A percentile compares a stretch with the other conserved stretches of the same genome.
phyloP scores from a whole-genome alignment of 2,329 filamentous ascomycete genomes.

The Monosporascus sp. region DNA sequence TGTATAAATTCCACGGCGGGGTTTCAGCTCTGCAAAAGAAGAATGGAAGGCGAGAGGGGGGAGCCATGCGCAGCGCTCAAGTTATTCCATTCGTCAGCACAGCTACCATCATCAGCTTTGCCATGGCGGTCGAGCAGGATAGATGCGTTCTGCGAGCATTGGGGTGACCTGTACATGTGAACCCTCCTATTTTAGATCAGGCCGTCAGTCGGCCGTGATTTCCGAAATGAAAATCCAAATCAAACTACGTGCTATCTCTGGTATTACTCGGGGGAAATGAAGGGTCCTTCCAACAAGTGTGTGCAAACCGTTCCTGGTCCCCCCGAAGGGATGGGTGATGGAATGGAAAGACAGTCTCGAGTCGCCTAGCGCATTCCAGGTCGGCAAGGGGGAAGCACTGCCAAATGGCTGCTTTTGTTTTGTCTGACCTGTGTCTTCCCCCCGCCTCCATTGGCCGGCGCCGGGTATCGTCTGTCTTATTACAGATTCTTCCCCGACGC shows the following conservation, averaged over 20 bases:
- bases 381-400: slow-evolving; percentile 13
- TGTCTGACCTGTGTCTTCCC: slow-evolving; percentile 11
- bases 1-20: background rate
- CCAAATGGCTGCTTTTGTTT: slow-evolving; percentile 18
- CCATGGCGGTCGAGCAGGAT: slow-evolving; percentile 12
- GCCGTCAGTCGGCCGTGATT: slow-evolving; percentile 11
- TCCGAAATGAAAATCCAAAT: slow-evolving; percentile 21
- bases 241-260: slow-evolving; percentile 10
- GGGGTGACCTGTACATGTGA: slow-evolving; percentile 24
- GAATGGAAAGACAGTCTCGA: slow-evolving; percentile 6
- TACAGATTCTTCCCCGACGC: slow-evolving; percentile 20
- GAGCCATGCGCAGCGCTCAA: background rate
- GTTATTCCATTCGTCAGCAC: background rate
- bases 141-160: slow-evolving; percentile 11
- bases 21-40: background rate
- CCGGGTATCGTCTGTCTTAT: slow-evolving; percentile 26
- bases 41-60: background rate
- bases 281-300: slow-evolving; percentile 11
- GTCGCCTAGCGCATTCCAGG: slow-evolving; percentile 20
- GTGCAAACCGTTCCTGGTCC: background rate
- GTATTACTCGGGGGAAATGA: slow-evolving; percentile 4
- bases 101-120: slow-evolving; percentile 7
- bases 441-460: slow-evolving; percentile 15
- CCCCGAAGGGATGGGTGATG: slow-evolving; percentile 5
- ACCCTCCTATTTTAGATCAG: slow-evolving; percentile 11